These are phyloP conservation scores for Xenosphaeropsis pyriputrescens DNA, from an alignment of 2,329 filamentous ascomycete genomes.

Conservation along the genomic window DNA sequence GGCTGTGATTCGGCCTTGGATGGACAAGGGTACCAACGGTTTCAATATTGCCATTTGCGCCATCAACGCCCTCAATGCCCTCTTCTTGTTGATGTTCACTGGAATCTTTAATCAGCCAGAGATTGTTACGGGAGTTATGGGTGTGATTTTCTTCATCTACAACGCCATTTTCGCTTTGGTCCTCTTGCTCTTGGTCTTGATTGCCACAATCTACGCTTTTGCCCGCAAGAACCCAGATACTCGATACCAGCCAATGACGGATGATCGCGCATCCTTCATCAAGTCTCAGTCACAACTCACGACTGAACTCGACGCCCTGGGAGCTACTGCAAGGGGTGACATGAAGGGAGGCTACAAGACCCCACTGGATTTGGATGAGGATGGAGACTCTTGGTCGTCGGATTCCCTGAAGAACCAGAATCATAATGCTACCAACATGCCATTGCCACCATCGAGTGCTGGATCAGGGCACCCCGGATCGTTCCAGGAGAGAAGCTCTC, in stretches of 20 bases:
- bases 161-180: conserved; percentile 77
- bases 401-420: conserved; percentile 30
- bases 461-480: conserved; percentile 13
- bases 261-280: conserved; percentile 93
- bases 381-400: conserved; percentile 52
- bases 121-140: conserved; percentile 76
- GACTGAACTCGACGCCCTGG: conserved; percentile 81
- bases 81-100: conserved; percentile 83
- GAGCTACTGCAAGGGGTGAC: conserved; percentile 77
- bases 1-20: conserved; percentile 78
- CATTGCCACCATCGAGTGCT: conserved; percentile 15
- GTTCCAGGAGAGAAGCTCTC: conserved; percentile 25
- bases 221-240: conserved; percentile 89
- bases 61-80: conserved; percentile 80
- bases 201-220: conserved; percentile 65
- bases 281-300: conserved; percentile 83
- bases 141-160: conserved; percentile 75
- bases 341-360: conserved; percentile 42
- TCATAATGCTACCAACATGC: conserved; percentile 22
- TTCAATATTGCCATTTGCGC: conserved; percentile 90
- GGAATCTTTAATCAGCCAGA: conserved; percentile 72
- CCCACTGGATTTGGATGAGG: conserved; percentile 54
- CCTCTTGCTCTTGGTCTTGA: conserved; percentile 67
- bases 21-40: conserved; percentile 96
- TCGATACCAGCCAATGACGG: conserved; percentile 90